A percentile compares a stretch with the other conserved stretches of the same genome.
Evolutionary conservation across 352 stramenopile genomes (phyloP).

Genomic region (Albugo laibachii): DNA sequence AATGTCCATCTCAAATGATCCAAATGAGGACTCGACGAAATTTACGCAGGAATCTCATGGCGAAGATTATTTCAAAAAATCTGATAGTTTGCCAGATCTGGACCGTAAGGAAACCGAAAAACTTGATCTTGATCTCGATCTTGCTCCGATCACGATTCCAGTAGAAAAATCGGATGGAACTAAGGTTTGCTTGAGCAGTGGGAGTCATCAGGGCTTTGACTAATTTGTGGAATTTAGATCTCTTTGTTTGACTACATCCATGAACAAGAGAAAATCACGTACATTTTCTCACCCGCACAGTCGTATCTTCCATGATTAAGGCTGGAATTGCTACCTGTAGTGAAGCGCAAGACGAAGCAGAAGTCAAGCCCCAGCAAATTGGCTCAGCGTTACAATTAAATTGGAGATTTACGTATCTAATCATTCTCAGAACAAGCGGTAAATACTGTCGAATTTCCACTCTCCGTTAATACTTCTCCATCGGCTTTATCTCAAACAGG

Average conservation of each 20-base stretch:
- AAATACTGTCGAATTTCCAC: neutral
- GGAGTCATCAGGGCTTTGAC: too few species aligned
- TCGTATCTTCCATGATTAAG: too few species aligned
- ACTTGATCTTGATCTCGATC: too few species aligned
- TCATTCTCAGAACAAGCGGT: neutral
- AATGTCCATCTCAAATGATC: neutral
- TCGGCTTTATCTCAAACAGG: constrained; percentile 9
- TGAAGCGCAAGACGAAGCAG: constrained; percentile 24
- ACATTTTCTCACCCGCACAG: too few species aligned
- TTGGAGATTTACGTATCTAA: neutral
- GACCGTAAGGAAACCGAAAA: too few species aligned
- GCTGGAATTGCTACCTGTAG: constrained; percentile 20
- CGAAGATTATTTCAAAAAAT: constrained; percentile 17
- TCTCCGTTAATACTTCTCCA: neutral
- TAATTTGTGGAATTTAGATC: too few species aligned
- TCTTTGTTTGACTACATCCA: too few species aligned
- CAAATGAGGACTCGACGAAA: neutral
- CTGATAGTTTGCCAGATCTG: too few species aligned
- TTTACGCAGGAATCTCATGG: neutral
- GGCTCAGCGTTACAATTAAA: constrained; percentile 25
- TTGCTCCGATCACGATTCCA: too few species aligned
- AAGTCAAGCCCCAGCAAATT: constrained; percentile 35
- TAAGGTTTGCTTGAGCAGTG: too few species aligned
- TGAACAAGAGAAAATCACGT: too few species aligned
- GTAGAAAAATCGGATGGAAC: too few species aligned